Base-by-base conservation (phyloP, 1,139 yeast genomes). In the Sugiyamaella paludigena region DNA sequence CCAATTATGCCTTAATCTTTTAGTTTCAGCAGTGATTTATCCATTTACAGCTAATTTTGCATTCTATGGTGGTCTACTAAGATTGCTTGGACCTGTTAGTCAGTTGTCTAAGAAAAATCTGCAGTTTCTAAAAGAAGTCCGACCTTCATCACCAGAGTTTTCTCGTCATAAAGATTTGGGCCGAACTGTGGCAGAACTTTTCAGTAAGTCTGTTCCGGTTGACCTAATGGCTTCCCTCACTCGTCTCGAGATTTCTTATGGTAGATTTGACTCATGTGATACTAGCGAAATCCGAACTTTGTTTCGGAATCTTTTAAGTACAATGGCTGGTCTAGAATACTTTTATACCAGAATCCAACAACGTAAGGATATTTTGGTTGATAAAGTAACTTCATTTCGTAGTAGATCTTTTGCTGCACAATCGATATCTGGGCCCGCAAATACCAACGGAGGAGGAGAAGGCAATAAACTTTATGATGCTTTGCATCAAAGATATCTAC, bases 41-140 rank as follows among this genome's bases (percentile, higher is more conserved):
- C 70, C 70, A 4, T 51, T 52, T 11, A 58, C 68, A 0, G 61
- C 69, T 1, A 59, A 51, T 41, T 52, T 36, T 37, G 54, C 57
- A 16, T 57, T 57, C 37, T 55, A 60, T 24, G 52, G 44, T 9
- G 53, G 55, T 9, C 43, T 49, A 2, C 13, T 53, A 7, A 49
- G 41, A 7, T 51, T 59, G 6, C 39, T 60, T 16, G 38, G 36
- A 10, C 43, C 50, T 2, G 32, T 60, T 26, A 29, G 42, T 9
- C 47, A 40, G 6, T 39, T 56, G 9, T 44, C 56, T 9, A 50
- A 45, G 19, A 40, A 48, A 9, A 49, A 63, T 30, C 42, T 54
- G n/a, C 44, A 45, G 16, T 36, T 53, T 32, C 49, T 58, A 15
- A 16, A 38, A 7, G 31, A 36, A 8, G 36, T 52, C 1, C 40